A percentile compares a stretch with the other conserved stretches of the same genome.
Evolutionary conservation across 2,329 filamentous ascomycete genomes (phyloP).

Genomic region (Fusarium scirpi): DNA sequence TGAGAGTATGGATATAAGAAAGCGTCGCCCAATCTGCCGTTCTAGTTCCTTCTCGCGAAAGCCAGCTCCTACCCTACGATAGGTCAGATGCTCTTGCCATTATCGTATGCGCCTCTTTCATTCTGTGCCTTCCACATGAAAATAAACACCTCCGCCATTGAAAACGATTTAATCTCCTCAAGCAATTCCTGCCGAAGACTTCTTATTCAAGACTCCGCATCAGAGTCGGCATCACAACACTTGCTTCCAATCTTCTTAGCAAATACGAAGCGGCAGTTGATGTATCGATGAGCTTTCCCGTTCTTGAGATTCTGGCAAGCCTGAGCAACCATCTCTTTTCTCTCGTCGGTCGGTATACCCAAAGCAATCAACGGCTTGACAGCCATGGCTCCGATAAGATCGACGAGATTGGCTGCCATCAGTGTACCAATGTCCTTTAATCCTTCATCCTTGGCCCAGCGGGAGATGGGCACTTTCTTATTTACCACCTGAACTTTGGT

Average conservation of each 20-base stretch:
- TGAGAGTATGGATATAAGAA: neutral
- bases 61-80: neutral
- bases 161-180: neutral
- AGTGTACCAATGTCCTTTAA: constrained; percentile 58
- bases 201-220: neutral
- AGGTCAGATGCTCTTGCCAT: neutral
- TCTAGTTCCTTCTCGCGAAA: neutral
- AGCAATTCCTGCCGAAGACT: fast-evolving
- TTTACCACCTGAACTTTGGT: constrained; percentile 57
- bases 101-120: neutral
- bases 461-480: constrained; percentile 60
- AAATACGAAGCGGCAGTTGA: constrained; percentile 58
- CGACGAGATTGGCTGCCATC: constrained; percentile 57
- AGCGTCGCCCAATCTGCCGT: neutral
- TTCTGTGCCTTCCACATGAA: neutral
- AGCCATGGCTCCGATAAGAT: constrained; percentile 57
- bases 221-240: neutral
- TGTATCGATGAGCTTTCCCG: constrained; percentile 55
- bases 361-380: constrained; percentile 57
- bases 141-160: neutral
- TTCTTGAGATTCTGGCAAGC: constrained; percentile 53
- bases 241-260: constrained; percentile 54
- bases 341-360: constrained; percentile 52
- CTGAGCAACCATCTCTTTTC: constrained; percentile 49
- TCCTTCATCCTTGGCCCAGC: constrained; percentile 57